Base-by-base conservation (phyloP, 805 yeast genomes). In the Kodamaea sagamina region DNA sequence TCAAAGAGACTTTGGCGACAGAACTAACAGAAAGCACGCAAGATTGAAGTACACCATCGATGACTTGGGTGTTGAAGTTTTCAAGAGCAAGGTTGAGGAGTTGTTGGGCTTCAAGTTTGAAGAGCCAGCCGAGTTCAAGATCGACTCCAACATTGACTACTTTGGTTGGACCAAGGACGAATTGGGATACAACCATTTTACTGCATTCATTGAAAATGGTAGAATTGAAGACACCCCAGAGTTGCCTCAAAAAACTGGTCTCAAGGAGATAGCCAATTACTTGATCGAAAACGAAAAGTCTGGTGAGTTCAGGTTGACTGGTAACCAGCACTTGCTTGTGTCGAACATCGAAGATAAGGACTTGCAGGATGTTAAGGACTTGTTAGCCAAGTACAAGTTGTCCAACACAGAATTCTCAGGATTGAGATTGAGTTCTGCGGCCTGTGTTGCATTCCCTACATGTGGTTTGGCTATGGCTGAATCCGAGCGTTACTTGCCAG, bases 391-490 rank as follows among this genome's bases (percentile, higher is more conserved):
- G 61, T 86, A 85, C 68, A 86, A 84, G 64, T 76, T 92, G 50
- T 96, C 89, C 62, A 89, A 89, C 69, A 75, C 89, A 40, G 77
- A 82, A 51, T 86, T 82, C 67, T 82, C 95, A 43, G 95, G 86
- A 3, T 74, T 92, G 58, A 81, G 98, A 65, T 75, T 89, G 46
- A 84, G 96, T 7, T 88, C 97, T 6, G 89, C 96, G 18, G 95
- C 98, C 0, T 92, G 98, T 79, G 98, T 92, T 46, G 97, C 97
- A 2, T 83, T 92, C 79, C 98, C 98, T 53, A 92, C 98, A 1
- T 92, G 98, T 80, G 98, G 98, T 54, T 78, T 92, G 59, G 98
- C 98, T 13, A 89, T 92, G 97, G 98, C 98, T 25, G 98, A 92
- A 71, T 85, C 95, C 43, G 98, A 92, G 72, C 82, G 98, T 62